Base-by-base conservation (phyloP, 805 yeast genomes). In the Sungouiozyma intestinalis region DNA sequence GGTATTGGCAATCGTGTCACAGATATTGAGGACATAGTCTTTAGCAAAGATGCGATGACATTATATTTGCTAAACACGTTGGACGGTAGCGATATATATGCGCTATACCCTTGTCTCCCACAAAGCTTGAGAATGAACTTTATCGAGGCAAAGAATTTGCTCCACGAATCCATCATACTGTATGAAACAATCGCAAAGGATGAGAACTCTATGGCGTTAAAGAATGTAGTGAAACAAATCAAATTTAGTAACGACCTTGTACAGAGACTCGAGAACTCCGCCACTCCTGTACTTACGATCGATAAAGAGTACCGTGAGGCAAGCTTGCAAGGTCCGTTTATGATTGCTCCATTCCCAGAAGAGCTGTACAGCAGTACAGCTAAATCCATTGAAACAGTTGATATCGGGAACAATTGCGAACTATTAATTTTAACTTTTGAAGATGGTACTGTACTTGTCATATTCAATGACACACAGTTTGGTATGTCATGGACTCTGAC, bases 51-150 rank as follows among this genome's bases (percentile, higher is more conserved):
- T 11, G 67, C 69, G 2, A 51, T 81, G 40, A 70, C 83, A 0
- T 59, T 82, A 16, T 77, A 72, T 50, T 53, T 79, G 7, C 50
- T 77, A 40, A 71, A 48, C 36, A 24, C 71, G 8, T 54, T 62
- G 8, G 81, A 76, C 41, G 77, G 81, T 15, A 54, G 57, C 13
- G 84, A 81, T 47, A 45, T 83, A 1, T 79, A 71, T 51, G 64
- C 72, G 1, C 60, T 82, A 3, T 76, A 72, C 47, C 92, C 92
- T n/a, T 79, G 79, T 54, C 51, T 74, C 16, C 85, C 88, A 0
- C 33, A 48, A 7, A 36, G 32, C 8, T 21, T 54, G 6, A 21
- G 35, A 5, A 20, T 53, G 9, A 19, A 36, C 5, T 24, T 40
- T 24, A 45, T 55, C 1, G 57, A 64, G 19, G 49, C 76, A 20